Conservation (phyloP, 1,284 basidiomycete species). For the Ustilago hordei region DNA sequence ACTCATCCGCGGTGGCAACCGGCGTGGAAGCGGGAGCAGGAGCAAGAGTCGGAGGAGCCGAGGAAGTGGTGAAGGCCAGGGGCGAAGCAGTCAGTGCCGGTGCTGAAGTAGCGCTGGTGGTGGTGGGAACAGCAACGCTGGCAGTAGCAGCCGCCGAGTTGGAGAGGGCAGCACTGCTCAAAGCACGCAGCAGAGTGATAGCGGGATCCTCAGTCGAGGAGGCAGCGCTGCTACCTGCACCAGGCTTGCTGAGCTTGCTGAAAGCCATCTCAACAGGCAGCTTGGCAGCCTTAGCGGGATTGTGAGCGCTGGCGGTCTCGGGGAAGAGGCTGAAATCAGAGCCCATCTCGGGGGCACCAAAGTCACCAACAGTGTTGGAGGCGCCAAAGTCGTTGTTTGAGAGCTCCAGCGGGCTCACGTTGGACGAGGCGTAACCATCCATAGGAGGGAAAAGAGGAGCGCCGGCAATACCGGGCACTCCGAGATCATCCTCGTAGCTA, state of each 20-base stretch:
- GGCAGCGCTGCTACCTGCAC: slow-evolving; percentile 12
- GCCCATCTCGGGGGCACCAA: slow-evolving; percentile 44
- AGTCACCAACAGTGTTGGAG: slow-evolving; percentile 37
- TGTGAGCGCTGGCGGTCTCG: slow-evolving; percentile 16
- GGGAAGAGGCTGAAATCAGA: slow-evolving; percentile 59
- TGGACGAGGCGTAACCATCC: slow-evolving; percentile 50
- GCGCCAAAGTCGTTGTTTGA: slow-evolving; percentile 39
- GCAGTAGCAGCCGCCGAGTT: slow-evolving; percentile 33
- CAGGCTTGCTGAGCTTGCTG: slow-evolving; percentile 49
- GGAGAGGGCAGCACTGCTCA: slow-evolving; percentile 50
- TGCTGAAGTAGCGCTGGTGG: slow-evolving; percentile 16
- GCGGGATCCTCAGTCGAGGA: slow-evolving; percentile 43
- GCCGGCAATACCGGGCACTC: slow-evolving; percentile 61
- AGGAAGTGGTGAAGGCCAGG: slow-evolving; percentile 41
- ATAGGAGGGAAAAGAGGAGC: slow-evolving; percentile 45
- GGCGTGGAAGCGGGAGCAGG: slow-evolving; percentile 12
- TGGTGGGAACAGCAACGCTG: slow-evolving; percentile 14
- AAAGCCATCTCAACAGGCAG: slow-evolving; percentile 56
- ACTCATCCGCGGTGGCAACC: not conserved
- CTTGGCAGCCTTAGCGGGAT: slow-evolving; percentile 14
- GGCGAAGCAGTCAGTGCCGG: slow-evolving; percentile 46
- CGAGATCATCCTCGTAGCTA: slow-evolving; percentile 53
- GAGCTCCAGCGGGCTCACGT: slow-evolving; percentile 50
- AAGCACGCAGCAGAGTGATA: slow-evolving; percentile 49
- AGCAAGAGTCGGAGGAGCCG: slow-evolving; percentile 22